These are phyloP conservation scores for Cyclostephanos tholiformis DNA, from an alignment of 108 stramenopile species.

Conservation along the genomic window DNA sequence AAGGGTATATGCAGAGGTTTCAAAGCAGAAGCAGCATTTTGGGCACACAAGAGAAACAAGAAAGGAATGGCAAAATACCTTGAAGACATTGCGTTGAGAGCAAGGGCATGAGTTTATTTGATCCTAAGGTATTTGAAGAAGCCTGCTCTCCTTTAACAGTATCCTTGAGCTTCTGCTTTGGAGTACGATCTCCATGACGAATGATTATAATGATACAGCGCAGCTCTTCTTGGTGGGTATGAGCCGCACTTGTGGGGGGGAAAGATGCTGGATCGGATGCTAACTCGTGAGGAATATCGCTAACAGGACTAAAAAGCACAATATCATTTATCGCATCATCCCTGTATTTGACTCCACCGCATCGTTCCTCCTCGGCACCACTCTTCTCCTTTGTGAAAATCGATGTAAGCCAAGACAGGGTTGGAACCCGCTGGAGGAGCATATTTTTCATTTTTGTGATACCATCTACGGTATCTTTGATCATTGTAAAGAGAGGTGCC, in stretches of 20 bases:
- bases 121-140: no score
- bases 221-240: constrained; percentile 85
- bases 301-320: constrained; percentile 57
- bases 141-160: no score
- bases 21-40: no score
- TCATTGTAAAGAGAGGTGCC: constrained; percentile 72
- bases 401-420: constrained; percentile 31
- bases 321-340: constrained; percentile 21
- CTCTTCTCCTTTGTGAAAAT: constrained; percentile 28
- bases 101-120: no score
- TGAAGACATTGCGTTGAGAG: no score
- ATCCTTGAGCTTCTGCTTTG: constrained; percentile 99
- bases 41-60: no score
- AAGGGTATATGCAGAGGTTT: no score
- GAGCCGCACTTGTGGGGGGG: constrained; percentile 14
- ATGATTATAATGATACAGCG: constrained; percentile 97
- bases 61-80: no score
- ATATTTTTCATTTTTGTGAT: constrained; percentile 21
- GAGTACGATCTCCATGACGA: constrained; percentile 98
- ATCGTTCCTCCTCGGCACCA: constrained; percentile 30
- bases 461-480: constrained; percentile 34
- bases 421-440: constrained; percentile 25
- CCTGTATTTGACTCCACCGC: constrained; percentile 21
- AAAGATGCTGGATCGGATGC: constrained; percentile 69
- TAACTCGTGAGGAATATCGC: constrained; percentile 67